These are phyloP conservation scores for Diplodia sapinea DNA, from an alignment of 2,329 filamentous ascomycete species.

Conservation along the genomic window DNA sequence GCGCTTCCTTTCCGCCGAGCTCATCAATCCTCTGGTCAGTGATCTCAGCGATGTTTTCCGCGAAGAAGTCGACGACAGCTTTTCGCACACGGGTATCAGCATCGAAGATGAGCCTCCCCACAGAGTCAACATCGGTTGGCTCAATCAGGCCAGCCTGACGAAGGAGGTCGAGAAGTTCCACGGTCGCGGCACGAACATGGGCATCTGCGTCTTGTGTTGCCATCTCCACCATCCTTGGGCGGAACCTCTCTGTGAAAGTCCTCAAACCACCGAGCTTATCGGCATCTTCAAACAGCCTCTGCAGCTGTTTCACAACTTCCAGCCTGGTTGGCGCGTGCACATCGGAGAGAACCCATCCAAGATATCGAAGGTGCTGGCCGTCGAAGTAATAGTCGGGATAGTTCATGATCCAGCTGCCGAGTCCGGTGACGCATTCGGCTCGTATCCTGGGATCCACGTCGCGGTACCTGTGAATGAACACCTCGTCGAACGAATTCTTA, in stretches of 20 bases:
- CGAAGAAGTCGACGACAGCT: slow-evolving; percentile 88
- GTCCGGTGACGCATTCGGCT: slow-evolving; percentile 82
- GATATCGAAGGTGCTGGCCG: slow-evolving; percentile 85
- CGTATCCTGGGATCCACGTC: slow-evolving; percentile 91
- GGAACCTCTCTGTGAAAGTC: slow-evolving; percentile 92
- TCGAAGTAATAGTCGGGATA: slow-evolving; percentile 90
- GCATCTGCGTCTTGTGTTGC: slow-evolving; percentile 84
- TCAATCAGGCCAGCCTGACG: slow-evolving; percentile 86
- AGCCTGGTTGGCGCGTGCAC: slow-evolving; percentile 73
- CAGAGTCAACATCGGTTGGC: slow-evolving; percentile 85
- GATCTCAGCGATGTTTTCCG: slow-evolving; percentile 81
- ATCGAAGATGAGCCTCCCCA: slow-evolving; percentile 89
- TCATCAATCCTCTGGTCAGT: slow-evolving; percentile 82
- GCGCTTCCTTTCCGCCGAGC: slow-evolving; percentile 76
- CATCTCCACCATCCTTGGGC: slow-evolving; percentile 87
- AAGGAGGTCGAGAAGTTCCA: slow-evolving; percentile 81
- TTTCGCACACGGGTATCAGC: slow-evolving; percentile 83
- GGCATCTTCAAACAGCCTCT: slow-evolving; percentile 77
- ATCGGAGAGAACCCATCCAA: slow-evolving; percentile 95
- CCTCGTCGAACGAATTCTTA: slow-evolving; percentile 85
- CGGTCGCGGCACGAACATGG: slow-evolving; percentile 77
- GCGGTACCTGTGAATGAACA: slow-evolving; percentile 94
- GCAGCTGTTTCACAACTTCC: slow-evolving; percentile 86
- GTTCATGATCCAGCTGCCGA: slow-evolving; percentile 86
- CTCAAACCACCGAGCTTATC: slow-evolving; percentile 78